Evolutionary conservation across 345 rosid genomes (phyloP).

Genomic region (Ricinus communis): DNA sequence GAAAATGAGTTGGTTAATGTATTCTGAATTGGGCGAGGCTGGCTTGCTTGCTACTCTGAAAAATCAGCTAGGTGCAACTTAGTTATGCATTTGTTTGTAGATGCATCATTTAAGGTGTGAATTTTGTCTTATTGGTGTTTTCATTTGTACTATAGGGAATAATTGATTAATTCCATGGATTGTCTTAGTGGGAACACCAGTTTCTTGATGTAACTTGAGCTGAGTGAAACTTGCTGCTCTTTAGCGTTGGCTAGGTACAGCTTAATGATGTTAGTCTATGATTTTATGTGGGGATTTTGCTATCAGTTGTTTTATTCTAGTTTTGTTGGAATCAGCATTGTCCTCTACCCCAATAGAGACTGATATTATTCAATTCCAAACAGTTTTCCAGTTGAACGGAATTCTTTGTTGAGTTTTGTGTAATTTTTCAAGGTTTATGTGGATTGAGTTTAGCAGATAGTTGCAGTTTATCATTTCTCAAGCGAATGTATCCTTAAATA

Average conservation of each 20-base stretch:
- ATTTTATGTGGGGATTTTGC: not conserved
- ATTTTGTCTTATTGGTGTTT: too few species aligned
- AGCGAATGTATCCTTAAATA: conserved; percentile 1
- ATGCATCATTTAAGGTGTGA: too few species aligned
- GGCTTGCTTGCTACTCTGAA: not conserved
- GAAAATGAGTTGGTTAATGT: not conserved
- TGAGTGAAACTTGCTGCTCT: too few species aligned
- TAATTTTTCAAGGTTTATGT: conserved; percentile 1
- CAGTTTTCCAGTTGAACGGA: not conserved
- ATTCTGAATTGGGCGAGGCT: not conserved
- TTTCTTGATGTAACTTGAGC: too few species aligned
- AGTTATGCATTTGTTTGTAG: not conserved
- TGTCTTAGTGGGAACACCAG: too few species aligned
- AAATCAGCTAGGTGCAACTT: not conserved
- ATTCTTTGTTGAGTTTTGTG: conserved; percentile 3
- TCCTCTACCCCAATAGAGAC: too few species aligned
- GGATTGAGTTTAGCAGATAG: not conserved
- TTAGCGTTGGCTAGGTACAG: too few species aligned
- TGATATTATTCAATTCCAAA: too few species aligned
- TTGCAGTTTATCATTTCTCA: conserved; percentile 7
- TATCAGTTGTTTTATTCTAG: not conserved
- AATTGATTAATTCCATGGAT: too few species aligned
- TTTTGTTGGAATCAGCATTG: not conserved
- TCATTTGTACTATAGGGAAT: too few species aligned
- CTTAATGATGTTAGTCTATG: not conserved